Evolutionary conservation across 345 rosid species (phyloP), one percentile per base, ranked within the genome.

Genomic region (Citrus cavaleriei): DNA sequence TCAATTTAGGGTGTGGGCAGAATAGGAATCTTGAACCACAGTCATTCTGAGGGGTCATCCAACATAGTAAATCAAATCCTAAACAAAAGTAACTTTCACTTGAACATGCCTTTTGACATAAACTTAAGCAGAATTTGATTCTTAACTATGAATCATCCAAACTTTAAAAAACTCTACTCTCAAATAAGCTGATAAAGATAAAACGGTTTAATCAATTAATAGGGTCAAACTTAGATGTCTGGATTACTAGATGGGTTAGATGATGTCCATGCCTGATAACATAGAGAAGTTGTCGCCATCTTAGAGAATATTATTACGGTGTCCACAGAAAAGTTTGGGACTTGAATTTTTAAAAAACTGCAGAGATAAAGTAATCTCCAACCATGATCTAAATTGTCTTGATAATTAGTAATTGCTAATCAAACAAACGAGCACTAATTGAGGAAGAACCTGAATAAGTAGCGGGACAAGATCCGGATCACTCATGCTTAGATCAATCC

Each of bases 401-500:
- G 30, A 46, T 27, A 34, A 51, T 62, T 34, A 73, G 68, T 63
- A 55, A 73, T 62, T 22, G 61, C 28, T 60, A 59, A 63, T 22
- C 69, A 77, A 75, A 67, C 32, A 25, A 14, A 62, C 25, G 77
- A 42, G 37, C 7, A 25, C 32, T 21, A 76, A 38, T 18, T 16
- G 68, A 61, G 54, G 30, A 80, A 78, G 67, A 78, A 94, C 99
- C 99, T 96, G 99, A 84, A 96, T 67, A 76, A 96, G 63, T 81
- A 96, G 97, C 70, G 99, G 98, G 64, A 94, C 97, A 63, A 96
- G 86, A 84, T 96, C 99, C 82, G 83, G 92, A 91, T 96, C 99
- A 78, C 99, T 94, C 99, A 96, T 96, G 88, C 99, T 89, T 70
- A 96, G 97, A 83, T 93, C 88, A 68, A 96, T 81, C 64, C 97